Evolutionary conservation across 345 rosid species (phyloP).

Genomic region (Orychophragmus violaceus): DNA sequence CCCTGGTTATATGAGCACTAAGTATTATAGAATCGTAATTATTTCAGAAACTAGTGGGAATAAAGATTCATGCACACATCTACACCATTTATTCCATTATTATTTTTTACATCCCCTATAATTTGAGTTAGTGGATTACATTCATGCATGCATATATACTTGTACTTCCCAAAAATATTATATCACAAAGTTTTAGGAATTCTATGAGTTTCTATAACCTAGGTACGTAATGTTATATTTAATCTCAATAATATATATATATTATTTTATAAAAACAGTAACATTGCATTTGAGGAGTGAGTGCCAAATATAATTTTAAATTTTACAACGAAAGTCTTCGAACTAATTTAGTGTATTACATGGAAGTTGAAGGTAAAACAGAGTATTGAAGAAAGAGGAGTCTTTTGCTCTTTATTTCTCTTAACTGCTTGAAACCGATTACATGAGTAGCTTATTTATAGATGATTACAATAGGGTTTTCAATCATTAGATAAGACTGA

Average conservation of each 20-base stretch:
- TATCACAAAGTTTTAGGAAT: neutral
- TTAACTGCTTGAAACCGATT: too few relatives aligned
- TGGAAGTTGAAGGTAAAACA: too few relatives aligned
- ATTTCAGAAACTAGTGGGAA: neutral
- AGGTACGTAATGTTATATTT: neutral
- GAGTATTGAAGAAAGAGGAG: too few relatives aligned
- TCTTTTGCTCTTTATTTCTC: too few relatives aligned
- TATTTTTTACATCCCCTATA: neutral
- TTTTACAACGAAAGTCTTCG: neutral
- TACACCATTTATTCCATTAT: neutral
- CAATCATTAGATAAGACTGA: too few relatives aligned
- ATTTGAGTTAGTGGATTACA: conserved; percentile 20
- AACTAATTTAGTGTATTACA: neutral
- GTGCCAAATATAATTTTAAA: neutral
- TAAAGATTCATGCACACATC: conserved; percentile 6
- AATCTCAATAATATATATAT: neutral
- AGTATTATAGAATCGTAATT: neutral
- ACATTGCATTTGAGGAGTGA: neutral
- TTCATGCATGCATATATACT: conserved; percentile 28
- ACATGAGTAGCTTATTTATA: too few relatives aligned
- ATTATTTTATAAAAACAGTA: neutral
- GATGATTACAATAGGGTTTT: too few relatives aligned
- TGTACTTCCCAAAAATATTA: neutral
- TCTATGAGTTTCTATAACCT: conserved; percentile 14
- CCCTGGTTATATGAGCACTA: too few relatives aligned